phyloP scores from a whole-genome alignment of 2,329 filamentous ascomycete species.

The Ascochyta viciae-villosae region DNA sequence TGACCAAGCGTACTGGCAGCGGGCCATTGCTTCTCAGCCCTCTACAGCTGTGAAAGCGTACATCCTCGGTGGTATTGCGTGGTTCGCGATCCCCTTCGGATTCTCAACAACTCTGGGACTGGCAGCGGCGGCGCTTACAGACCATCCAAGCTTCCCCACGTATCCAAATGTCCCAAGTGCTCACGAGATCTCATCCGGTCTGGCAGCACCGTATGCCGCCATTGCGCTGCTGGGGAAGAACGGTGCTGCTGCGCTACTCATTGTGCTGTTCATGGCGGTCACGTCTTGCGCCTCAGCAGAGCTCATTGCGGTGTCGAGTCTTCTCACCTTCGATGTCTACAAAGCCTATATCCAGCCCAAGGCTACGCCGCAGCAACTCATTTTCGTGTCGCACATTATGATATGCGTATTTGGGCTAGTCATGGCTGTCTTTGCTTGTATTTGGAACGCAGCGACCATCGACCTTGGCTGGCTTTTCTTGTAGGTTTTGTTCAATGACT shows the following conservation, averaged over 20 bases:
- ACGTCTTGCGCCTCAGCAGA: conserved; percentile 49
- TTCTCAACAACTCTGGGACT: conserved; percentile 56
- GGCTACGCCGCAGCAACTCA: conserved; percentile 45
- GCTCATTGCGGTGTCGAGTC: conserved; percentile 50
- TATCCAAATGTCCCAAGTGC: conserved; percentile 44
- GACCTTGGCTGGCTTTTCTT: conserved; percentile 52
- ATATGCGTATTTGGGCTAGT: conserved; percentile 51
- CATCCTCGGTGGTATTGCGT: conserved; percentile 54
- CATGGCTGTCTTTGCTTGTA: conserved; percentile 50
- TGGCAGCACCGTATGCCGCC: conserved; percentile 41
- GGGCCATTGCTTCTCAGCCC: conserved; percentile 47
- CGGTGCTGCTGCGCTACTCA: conserved; percentile 38
- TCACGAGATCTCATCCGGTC: conserved; percentile 37
- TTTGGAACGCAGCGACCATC: conserved; percentile 49
- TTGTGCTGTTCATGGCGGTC: conserved; percentile 47
- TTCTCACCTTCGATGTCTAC: conserved; percentile 55
- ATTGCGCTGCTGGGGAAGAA: conserved; percentile 38
- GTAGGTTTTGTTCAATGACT: conserved; percentile 16
- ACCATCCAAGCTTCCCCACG: conserved; percentile 54
- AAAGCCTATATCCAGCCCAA: conserved; percentile 51
- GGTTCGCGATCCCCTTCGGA: conserved; percentile 55
- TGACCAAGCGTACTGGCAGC: conserved; percentile 57
- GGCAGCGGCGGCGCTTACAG: conserved; percentile 53
- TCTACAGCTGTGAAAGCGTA: conserved; percentile 40
- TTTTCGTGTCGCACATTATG: conserved; percentile 51